Conservation (phyloP, 2,329 filamentous ascomycete genomes). For the Colletotrichum agaves region DNA sequence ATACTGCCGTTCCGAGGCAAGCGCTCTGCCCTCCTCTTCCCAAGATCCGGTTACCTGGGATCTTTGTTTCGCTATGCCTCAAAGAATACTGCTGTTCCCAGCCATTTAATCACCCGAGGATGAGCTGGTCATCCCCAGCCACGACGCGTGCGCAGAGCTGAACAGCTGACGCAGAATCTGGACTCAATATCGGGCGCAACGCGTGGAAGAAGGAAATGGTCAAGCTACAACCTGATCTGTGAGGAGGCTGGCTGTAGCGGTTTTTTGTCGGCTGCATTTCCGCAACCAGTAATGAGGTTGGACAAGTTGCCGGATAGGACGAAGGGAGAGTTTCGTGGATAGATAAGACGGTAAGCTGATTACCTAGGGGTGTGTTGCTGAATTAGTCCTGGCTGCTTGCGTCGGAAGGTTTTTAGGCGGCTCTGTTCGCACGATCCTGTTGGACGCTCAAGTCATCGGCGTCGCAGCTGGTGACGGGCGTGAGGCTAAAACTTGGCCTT, state of each 20-base stretch:
- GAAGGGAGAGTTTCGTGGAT: background rate
- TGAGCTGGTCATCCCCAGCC: constrained; percentile 12
- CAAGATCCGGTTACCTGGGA: constrained; percentile 18
- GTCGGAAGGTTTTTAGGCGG: constrained; percentile 13
- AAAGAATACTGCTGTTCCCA: constrained; percentile 26
- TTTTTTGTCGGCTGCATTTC: background rate
- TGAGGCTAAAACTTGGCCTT: constrained; percentile 11
- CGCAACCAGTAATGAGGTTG: constrained; percentile 17
- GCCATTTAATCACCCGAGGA: constrained; percentile 7
- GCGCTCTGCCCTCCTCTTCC: constrained; percentile 4
- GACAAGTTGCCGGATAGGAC: constrained; percentile 20
- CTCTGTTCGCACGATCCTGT: background rate
- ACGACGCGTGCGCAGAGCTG: constrained; percentile 12
- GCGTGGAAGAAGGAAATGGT: constrained; percentile 5
- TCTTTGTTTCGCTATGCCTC: background rate
- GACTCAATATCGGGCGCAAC: background rate
- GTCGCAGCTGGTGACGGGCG: constrained; percentile 17
- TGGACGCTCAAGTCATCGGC: background rate
- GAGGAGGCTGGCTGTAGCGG: constrained; percentile 17
- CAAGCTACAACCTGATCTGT: constrained; percentile 2
- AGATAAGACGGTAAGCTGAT: background rate
- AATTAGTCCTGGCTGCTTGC: constrained; percentile 11
- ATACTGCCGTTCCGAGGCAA: constrained; percentile 5
- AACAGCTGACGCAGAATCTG: background rate
- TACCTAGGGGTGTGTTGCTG: constrained; percentile 25